Percentiles rank a stretch among this genome's conserved stretches.
phyloP scores from a whole-genome alignment of 1,139 yeast genomes.

The Hansenula sp. region DNA sequence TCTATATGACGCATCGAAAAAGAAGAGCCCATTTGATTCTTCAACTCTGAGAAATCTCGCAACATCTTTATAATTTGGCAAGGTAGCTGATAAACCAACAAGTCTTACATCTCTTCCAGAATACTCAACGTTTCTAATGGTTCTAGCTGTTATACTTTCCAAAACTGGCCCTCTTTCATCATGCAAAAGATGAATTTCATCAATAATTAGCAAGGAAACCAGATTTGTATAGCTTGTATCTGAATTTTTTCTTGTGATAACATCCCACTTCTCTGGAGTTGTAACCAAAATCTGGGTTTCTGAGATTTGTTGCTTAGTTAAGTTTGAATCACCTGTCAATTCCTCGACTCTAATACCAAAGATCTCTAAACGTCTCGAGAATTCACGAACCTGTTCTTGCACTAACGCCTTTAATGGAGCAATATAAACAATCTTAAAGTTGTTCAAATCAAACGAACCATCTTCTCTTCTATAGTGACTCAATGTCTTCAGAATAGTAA shows the following conservation, averaged over 20 bases:
- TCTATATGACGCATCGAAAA: conserved; percentile 77
- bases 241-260: conserved; percentile 76
- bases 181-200: conserved; percentile 90
- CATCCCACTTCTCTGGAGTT: conserved; percentile 98
- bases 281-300: conserved; percentile 86
- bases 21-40: conserved; percentile 45
- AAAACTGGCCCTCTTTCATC: conserved; percentile 95
- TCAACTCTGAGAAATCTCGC: conserved; percentile 77
- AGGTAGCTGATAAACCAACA: conserved; percentile 89
- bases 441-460: conserved; percentile 47
- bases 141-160: conserved; percentile 82
- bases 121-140: conserved; percentile 46
- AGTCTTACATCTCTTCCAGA: conserved; percentile 52
- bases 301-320: conserved; percentile 72
- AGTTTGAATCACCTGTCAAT: conserved; percentile 84
- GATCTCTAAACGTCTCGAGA: conserved; percentile 62
- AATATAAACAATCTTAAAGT: conserved; percentile 80
- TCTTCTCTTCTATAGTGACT: conserved; percentile 46
- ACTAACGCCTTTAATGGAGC: conserved; percentile 96
- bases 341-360: conserved; percentile 78
- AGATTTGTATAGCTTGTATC: conserved; percentile 60
- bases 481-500: conserved; percentile 64
- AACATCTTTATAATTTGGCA: conserved; percentile 88
- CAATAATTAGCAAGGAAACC: conserved; percentile 77
- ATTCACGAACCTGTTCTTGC: conserved; percentile 90